phyloP scores from a whole-genome alignment of 202 grass and related monocot species.

The Dendrocalamus latiflorus region DNA sequence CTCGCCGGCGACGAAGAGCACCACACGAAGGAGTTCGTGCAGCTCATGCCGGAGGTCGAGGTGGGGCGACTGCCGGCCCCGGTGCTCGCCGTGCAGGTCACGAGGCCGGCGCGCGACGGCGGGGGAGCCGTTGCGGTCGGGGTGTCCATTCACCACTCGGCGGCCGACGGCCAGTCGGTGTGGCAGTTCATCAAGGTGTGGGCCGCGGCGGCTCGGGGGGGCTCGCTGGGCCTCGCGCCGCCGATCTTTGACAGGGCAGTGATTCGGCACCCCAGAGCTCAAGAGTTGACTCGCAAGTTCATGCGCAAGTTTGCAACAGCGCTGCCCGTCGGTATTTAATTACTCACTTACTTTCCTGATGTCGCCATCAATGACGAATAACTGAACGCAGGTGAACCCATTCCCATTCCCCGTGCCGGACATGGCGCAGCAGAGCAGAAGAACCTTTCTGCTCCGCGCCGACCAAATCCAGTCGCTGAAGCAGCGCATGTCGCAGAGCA shows the following conservation, averaged over 20 bases:
- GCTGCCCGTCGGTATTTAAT: neutral
- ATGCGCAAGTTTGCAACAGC: neutral
- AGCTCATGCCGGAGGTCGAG: slow-evolving; percentile 25
- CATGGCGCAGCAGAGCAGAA: neutral
- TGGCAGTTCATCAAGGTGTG: slow-evolving; percentile 36
- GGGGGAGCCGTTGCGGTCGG: slow-evolving; percentile 16
- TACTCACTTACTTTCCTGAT: too few species aligned
- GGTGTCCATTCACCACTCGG: slow-evolving; percentile 21
- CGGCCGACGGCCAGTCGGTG: slow-evolving; percentile 18
- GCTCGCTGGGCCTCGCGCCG: neutral
- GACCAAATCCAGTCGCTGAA: slow-evolving; percentile 28
- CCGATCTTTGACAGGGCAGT: slow-evolving; percentile 16
- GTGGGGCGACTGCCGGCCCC: neutral
- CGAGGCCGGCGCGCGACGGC: neutral
- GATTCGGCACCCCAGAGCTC: neutral
- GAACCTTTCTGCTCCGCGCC: slow-evolving; percentile 23
- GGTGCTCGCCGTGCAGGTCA: slow-evolving; percentile 38
- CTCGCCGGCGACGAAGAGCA: slow-evolving; percentile 19
- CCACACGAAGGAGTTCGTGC: slow-evolving; percentile 10
- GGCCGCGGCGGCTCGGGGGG: neutral
- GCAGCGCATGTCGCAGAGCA: neutral
- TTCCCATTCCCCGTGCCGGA: neutral
- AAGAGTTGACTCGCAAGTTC: neutral
- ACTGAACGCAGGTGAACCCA: too few species aligned
- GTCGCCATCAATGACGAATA: too few species aligned